phyloP scores from a whole-genome alignment of 1,139 yeast species.

The Geotrichum histeridarum region DNA sequence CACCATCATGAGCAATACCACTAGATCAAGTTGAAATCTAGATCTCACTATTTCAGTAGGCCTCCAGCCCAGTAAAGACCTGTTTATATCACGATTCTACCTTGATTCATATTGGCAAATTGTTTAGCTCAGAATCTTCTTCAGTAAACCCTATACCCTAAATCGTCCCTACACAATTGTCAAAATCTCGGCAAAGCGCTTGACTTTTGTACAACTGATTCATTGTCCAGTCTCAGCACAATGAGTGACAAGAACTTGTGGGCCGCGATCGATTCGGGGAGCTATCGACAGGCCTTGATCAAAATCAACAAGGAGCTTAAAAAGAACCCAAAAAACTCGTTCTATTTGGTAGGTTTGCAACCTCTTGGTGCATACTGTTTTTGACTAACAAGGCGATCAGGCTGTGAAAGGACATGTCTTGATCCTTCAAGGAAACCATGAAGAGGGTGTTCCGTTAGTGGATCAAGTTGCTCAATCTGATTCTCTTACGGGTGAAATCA shows the following conservation, averaged over 20 bases:
- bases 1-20: too few species aligned
- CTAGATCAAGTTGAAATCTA: too few species aligned
- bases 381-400: conserved; percentile 11
- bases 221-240: not conserved
- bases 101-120: not conserved
- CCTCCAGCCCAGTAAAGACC: too few species aligned
- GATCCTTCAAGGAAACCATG: conserved; percentile 42
- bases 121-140: not conserved
- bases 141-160: not conserved
- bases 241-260: conserved; percentile 30
- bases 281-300: conserved; percentile 50
- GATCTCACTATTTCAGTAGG: too few species aligned
- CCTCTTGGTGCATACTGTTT: conserved; percentile 16
- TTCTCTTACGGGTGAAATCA: conserved; percentile 54
- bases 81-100: too few species aligned
- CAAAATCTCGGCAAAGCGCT: not conserved
- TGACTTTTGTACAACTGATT: not conserved
- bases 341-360: conserved; percentile 38
- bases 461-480: conserved; percentile 41
- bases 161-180: not conserved
- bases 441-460: conserved; percentile 45
- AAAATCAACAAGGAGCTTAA: conserved; percentile 48
- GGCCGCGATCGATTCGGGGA: conserved; percentile 51
- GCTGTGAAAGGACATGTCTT: conserved; percentile 46
- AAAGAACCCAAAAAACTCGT: conserved; percentile 52